A percentile compares a stretch with the other conserved stretches of the same genome.
Evolutionary conservation across 208 protist species (phyloP).

Genomic region (Trypanosoma theileri): DNA sequence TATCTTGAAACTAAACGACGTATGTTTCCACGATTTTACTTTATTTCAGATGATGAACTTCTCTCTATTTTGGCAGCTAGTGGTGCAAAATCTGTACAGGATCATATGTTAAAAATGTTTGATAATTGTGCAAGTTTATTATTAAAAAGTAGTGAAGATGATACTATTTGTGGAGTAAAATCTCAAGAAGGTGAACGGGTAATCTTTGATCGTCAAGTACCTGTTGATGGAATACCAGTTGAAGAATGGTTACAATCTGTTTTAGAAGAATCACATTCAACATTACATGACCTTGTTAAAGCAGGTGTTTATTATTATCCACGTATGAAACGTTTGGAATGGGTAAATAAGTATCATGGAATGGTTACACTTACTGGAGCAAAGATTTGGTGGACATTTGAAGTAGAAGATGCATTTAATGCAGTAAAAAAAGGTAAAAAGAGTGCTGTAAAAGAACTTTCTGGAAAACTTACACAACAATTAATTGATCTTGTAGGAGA

Average conservation of each 20-base stretch:
- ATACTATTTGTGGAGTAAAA: slow-evolving; percentile 94
- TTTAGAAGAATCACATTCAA: slow-evolving; percentile 93
- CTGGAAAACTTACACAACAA: slow-evolving; percentile 88
- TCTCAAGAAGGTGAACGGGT: slow-evolving; percentile 96
- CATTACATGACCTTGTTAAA: slow-evolving; percentile 96
- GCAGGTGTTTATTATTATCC: slow-evolving; percentile 97
- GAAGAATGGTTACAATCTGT: slow-evolving; percentile 98
- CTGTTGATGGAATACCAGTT: slow-evolving; percentile 90
- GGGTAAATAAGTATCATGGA: slow-evolving; percentile 95
- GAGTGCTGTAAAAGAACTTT: slow-evolving; percentile 96
- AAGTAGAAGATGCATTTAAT: slow-evolving; percentile 97
- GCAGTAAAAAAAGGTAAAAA: slow-evolving; percentile 94
- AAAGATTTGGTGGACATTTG: slow-evolving; percentile 99
- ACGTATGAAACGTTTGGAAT: slow-evolving; percentile 91
- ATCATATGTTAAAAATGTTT: slow-evolving; percentile 99
- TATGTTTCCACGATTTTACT: slow-evolving; percentile 99
- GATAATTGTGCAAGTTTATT: slow-evolving; percentile 95
- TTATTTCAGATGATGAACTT: slow-evolving; percentile 99
- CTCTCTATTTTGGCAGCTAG: slow-evolving; percentile 97
- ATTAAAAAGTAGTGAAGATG: slow-evolving; percentile 93
- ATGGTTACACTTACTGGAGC: slow-evolving; percentile 95
- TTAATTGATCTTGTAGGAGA: slow-evolving; percentile 96
- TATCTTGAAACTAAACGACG: slow-evolving; percentile 98
- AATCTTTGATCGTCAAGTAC: slow-evolving; percentile 88
- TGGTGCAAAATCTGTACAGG: slow-evolving; percentile 94